These are phyloP conservation scores for Solanum chilense DNA, from an alignment of 257 asterid species.

Conservation along the genomic window DNA sequence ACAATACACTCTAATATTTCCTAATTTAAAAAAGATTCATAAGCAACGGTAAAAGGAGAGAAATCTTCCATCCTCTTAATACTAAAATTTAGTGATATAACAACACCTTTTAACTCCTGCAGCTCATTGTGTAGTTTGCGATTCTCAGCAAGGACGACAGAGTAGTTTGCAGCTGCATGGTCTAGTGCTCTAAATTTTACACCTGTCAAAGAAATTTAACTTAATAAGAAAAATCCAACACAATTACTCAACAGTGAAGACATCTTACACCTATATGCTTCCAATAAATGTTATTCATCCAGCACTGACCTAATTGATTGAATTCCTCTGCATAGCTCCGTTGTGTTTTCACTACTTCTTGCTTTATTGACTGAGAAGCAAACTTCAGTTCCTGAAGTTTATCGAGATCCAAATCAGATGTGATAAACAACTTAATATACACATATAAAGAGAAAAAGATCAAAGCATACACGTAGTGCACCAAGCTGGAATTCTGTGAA, in stretches of 20 bases:
- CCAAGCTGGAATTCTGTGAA: conserved; percentile 81
- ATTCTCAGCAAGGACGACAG: conserved; percentile 52
- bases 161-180: conserved; percentile 51
- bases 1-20: conserved; percentile 92
- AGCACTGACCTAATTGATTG: conserved; percentile 8
- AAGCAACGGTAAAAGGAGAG: not conserved
- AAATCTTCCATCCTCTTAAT: not conserved
- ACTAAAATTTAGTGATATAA: not conserved
- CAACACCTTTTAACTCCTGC: conserved; percentile 80
- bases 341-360: conserved; percentile 57
- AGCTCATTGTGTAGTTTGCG: conserved; percentile 69
- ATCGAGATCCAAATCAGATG: not conserved
- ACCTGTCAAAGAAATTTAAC: conserved; percentile 24
- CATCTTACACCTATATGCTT: not conserved
- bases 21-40: conserved; percentile 17
- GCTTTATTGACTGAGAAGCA: conserved; percentile 69
- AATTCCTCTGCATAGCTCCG: conserved; percentile 59
- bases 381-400: conserved; percentile 42
- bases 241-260: not conserved
- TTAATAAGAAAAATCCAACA: not conserved
- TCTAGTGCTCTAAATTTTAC: conserved; percentile 32
- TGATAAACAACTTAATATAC: not conserved
- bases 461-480: conserved; percentile 57
- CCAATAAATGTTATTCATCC: not conserved
- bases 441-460: not conserved